Base-by-base conservation (phyloP, 768 basidiomycete species). In the Rhodotorula sphaerocarpa region DNA sequence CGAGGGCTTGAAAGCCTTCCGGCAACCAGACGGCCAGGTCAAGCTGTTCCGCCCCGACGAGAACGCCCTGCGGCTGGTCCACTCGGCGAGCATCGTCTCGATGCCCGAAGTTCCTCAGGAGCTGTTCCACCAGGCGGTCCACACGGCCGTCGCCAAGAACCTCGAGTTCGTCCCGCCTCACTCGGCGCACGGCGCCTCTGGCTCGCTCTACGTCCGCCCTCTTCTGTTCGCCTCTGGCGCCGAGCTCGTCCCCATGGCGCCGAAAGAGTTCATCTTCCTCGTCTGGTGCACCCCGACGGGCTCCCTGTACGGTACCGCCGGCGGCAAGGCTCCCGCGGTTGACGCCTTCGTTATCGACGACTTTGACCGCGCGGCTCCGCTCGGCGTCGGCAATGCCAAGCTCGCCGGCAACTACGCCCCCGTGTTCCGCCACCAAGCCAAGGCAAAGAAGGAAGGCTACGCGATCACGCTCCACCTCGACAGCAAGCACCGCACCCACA, bases 401-500 rank as follows among this genome's bases (percentile, higher is more conserved):
- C 55, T 68, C 39, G 12, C 55, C 11, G 59, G 58, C 6, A 67
- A 63, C 46, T 69, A 65, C 33, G 60, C 33, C 12, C 50, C 63
- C 0, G 67, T 66, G 21, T 62, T 73, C 56, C 50, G 51, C 27
- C 61, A 59, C 42, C 56, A 61, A 25, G 50, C 50, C 3, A 48
- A 47, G 12, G 72, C 71, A 7, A 72, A 71, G 62, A 61, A 67
- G 45, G 57, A 53, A 3, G 72, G 72, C 20, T 73, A 63, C 55
- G 52, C 61, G 25, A 70, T 73, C 63, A 73, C 72, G 18, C 63
- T 73, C n/a, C 72, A 72, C 58, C 51, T 71, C 50, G 69, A 67
- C 48, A 54, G 65, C 31, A 59, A 56, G 31, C 68, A 69, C 3
- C 65, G 66, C 33, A 63, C 65, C 27, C 47, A 50, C 39, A 57